A percentile compares a stretch with the other conserved stretches of the same genome.
Evolutionary conservation across 2,329 filamentous ascomycete species (phyloP).

Genomic region (Colletotrichum zoysiae): DNA sequence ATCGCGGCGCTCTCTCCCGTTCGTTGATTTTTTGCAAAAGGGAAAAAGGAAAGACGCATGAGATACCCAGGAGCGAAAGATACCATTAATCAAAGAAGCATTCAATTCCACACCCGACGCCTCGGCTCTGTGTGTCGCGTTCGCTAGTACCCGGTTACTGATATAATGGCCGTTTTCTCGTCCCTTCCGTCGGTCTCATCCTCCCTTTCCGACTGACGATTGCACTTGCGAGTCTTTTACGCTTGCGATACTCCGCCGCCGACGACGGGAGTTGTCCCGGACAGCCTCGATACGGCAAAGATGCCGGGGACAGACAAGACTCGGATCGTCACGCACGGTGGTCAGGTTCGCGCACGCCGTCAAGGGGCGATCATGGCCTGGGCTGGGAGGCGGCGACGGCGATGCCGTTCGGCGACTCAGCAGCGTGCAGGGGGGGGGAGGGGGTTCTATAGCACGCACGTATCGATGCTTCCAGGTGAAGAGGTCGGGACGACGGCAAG

Average conservation of each 20-base stretch:
- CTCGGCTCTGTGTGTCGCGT: neutral
- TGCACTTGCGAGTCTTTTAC: neutral
- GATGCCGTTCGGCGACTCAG: neutral
- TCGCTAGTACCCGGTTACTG: neutral
- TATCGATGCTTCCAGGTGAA: neutral
- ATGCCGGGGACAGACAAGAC: conserved; percentile 1
- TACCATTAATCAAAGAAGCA: conserved; percentile 28
- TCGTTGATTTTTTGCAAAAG: neutral
- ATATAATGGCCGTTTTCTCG: neutral
- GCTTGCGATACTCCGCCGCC: neutral
- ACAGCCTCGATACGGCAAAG: conserved; percentile 11
- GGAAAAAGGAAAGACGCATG: conserved; percentile 2
- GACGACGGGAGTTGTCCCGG: conserved; percentile 1
- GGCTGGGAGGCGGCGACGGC: conserved; percentile 3
- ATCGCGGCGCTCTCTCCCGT: neutral
- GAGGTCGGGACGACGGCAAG: neutral
- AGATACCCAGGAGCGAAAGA: conserved; percentile 27
- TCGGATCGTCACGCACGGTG: too few relatives aligned
- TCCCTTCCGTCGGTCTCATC: too few relatives aligned
- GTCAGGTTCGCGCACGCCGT: neutral
- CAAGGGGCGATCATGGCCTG: neutral
- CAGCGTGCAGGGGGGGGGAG: neutral
- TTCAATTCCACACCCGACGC: neutral
- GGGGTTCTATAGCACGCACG: neutral
- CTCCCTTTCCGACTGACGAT: neutral